Base-by-base conservation (phyloP, 1,284 basidiomycete species). In the Cryptococcus jaspeensis region DNA sequence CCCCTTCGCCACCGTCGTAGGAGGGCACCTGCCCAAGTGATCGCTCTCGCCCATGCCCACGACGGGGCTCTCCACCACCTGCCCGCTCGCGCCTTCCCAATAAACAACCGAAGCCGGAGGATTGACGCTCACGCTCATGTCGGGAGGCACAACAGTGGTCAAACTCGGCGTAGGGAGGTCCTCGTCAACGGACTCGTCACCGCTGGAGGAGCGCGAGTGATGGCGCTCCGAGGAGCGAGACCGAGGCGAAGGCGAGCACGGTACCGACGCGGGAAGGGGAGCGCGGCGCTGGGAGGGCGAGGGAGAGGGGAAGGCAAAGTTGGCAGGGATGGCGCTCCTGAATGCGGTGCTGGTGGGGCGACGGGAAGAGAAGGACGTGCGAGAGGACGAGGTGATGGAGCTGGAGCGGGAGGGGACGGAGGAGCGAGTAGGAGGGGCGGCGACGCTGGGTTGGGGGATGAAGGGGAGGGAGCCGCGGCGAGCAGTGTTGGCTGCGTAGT, bases 221-320 rank as follows among this genome's bases (percentile, higher is more conserved):
- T 39, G 18, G 20, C 44, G 22, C 8, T 42, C 25, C 20, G 37
- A 50, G 16, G 23, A 39, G 1, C 41, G 42, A 36, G 50, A 49
- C 28, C 55, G 50, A 9, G 55, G 45, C 16, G 55, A 56, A 18
- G 51, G 51, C 11, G 51, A 44, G 9, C 49, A 50, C 7, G 54
- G 47, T 23, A 50, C 22, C 20, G 43, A 18, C 9, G 43, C 5
- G 11, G 25, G 5, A 20, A 15, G 43, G 8, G 43, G 13, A 12
- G 43, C 5, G 20, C 13, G 13, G 43, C 12, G 13, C 43, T n/a
- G 20, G 20, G 43, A 5, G 22, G 13, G 13, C 25, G 20, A 6
- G 43, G 28, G 28, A 32, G 28, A 32, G 28, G 28, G 5, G 28
- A 32, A 9, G 28, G 9, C 4, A 9, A 32, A 32, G 28, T 32